Percentiles rank a stretch among this genome's conserved stretches.
Evolutionary conservation across 495 filamentous ascomycete species (phyloP).

Genomic region (Penicillium coprophilum): DNA sequence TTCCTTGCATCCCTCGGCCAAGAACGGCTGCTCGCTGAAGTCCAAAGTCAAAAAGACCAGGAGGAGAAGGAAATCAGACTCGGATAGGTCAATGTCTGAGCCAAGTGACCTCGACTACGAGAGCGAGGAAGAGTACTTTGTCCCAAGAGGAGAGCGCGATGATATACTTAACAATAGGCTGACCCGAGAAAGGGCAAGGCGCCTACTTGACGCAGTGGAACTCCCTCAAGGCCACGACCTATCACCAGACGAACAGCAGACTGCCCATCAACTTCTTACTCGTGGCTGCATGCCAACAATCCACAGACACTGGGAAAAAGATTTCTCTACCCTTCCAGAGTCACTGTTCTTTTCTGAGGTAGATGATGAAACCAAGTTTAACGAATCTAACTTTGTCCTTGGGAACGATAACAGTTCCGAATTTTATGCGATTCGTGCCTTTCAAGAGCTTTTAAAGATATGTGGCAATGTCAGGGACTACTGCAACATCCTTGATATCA

Average conservation of each 20-base stretch:
- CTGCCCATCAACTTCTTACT: slow-evolving; percentile 55
- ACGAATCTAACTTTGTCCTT: slow-evolving; percentile 47
- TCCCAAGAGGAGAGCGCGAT: slow-evolving; percentile 23
- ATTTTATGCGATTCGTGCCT: slow-evolving; percentile 41
- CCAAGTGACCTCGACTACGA: slow-evolving; percentile 1
- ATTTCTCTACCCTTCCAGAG: slow-evolving; percentile 61
- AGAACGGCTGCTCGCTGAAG: background rate
- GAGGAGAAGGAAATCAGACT: background rate
- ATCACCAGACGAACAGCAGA: slow-evolving; percentile 50
- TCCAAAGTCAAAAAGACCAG: background rate
- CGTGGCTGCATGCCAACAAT: slow-evolving; percentile 62
- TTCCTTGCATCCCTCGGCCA: background rate
- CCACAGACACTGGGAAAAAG: slow-evolving; percentile 53
- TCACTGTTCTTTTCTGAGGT: slow-evolving; percentile 48
- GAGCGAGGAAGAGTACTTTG: slow-evolving; percentile 5
- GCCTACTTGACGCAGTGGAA: slow-evolving; percentile 28
- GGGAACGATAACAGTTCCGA: slow-evolving; percentile 36
- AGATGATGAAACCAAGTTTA: background rate
- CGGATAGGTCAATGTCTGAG: background rate
- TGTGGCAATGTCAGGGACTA: slow-evolving; percentile 43
- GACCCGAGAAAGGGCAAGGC: slow-evolving; percentile 30
- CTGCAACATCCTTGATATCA: slow-evolving; percentile 24
- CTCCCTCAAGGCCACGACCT: slow-evolving; percentile 35
- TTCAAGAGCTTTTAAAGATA: slow-evolving; percentile 37
- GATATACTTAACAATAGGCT: slow-evolving; percentile 31